Percentiles rank a stretch among this genome's conserved stretches.
These are phyloP conservation scores for Cyclotella choctawhatcheeana DNA, from an alignment of 108 stramenopile species.

Conservation along the genomic window DNA sequence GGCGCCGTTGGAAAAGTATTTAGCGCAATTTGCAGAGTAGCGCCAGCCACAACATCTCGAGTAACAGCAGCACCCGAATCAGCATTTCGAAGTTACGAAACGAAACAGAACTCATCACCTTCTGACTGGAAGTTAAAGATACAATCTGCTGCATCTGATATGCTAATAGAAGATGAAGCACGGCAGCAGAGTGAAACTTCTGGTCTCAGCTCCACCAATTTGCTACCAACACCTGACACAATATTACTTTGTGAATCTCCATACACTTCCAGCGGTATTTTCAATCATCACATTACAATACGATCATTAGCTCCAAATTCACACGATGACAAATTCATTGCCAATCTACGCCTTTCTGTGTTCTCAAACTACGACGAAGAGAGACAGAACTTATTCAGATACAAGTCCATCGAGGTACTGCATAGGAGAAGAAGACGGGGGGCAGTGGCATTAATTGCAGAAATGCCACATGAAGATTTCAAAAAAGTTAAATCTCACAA, in stretches of 20 bases:
- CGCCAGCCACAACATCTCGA: constrained; percentile 20
- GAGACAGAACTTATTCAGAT: constrained; percentile 56
- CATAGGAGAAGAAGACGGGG: constrained; percentile 63
- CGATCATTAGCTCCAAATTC: constrained; percentile 45
- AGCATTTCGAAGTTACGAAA: background rate
- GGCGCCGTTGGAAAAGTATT: constrained; percentile 38
- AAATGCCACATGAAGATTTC: constrained; percentile 10
- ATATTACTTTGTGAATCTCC: constrained; percentile 6
- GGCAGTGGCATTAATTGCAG: constrained; percentile 79
- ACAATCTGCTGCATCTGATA: constrained; percentile 40
- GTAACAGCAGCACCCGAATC: background rate
- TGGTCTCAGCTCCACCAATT: constrained; percentile 23
- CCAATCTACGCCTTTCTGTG: constrained; percentile 80
- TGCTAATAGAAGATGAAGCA: background rate
- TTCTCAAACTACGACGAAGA: constrained; percentile 76
- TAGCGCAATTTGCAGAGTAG: constrained; percentile 43
- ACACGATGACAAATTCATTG: constrained; percentile 76
- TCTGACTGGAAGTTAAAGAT: constrained; percentile 36
- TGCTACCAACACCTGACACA: constrained; percentile 31
- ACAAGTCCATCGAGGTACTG: constrained; percentile 69
- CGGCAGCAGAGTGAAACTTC: constrained; percentile 30
- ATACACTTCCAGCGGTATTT: background rate
- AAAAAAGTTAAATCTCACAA: constrained; percentile 6
- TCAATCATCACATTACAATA: constrained; percentile 20
- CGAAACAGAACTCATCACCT: background rate